A percentile compares a stretch with the other conserved stretches of the same genome.
phyloP scores from a whole-genome alignment of 1,284 basidiomycete genomes.

The Ceratobasidium sp. region DNA sequence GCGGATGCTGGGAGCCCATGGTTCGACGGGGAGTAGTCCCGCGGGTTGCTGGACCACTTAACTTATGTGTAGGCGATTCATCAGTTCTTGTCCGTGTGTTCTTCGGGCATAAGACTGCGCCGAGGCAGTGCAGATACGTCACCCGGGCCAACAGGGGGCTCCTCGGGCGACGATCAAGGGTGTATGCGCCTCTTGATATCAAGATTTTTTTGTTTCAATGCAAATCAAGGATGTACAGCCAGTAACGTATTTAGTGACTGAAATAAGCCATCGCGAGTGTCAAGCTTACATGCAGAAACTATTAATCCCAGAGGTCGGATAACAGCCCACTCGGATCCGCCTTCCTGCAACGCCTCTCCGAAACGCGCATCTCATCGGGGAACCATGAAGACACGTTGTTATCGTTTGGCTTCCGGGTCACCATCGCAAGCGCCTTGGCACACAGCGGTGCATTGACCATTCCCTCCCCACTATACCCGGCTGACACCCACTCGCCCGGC shows the following conservation, averaged over 20 bases:
- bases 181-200: not conserved
- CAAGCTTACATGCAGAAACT: not conserved
- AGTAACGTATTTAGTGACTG: not conserved
- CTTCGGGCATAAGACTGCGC: not conserved
- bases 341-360: conserved; percentile 40
- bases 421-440: conserved; percentile 41
- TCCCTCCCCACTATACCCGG: conserved; percentile 40
- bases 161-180: not conserved
- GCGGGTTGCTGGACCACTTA: not conserved
- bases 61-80: not conserved
- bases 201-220: not conserved
- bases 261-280: not conserved
- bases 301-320: conserved; percentile 28
- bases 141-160: not conserved
- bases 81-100: not conserved
- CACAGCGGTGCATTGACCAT: conserved; percentile 41
- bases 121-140: not conserved
- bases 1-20: not conserved
- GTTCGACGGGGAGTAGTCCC: not conserved
- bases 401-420: conserved; percentile 31
- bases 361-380: conserved; percentile 36
- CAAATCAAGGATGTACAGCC: not conserved
- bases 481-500: conserved; percentile 38
- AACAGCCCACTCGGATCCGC: conserved; percentile 34
- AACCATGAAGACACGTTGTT: conserved; percentile 39